These are phyloP conservation scores for Aspergillus tubingensis DNA, from an alignment of 2,329 filamentous ascomycete genomes.

Conservation along the genomic window DNA sequence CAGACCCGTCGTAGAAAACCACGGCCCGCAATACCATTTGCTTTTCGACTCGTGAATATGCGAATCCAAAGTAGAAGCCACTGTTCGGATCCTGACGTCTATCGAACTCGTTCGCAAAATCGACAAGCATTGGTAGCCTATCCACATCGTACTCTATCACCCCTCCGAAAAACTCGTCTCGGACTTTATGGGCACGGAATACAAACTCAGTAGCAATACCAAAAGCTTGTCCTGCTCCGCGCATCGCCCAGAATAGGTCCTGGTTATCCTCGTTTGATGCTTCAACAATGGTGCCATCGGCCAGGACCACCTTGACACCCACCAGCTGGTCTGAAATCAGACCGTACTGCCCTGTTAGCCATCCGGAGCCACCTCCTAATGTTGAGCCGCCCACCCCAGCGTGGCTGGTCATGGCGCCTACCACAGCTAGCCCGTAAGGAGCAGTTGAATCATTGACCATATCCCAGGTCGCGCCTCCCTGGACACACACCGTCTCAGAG, in stretches of 20 bases:
- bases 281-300: conserved; percentile 35
- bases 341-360: background rate
- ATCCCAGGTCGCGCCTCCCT: conserved; percentile 57
- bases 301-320: conserved; percentile 1
- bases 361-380: background rate
- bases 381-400: background rate
- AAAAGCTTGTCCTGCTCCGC: conserved; percentile 46
- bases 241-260: conserved; percentile 52
- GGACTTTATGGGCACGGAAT: conserved; percentile 10
- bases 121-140: conserved; percentile 7
- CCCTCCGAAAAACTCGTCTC: conserved; percentile 3
- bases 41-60: background rate
- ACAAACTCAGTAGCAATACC: conserved; percentile 48
- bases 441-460: conserved; percentile 32
- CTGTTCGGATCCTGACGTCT: conserved; percentile 12
- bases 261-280: conserved; percentile 46
- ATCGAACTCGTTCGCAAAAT: conserved; percentile 14
- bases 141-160: conserved; percentile 5
- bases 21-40: background rate
- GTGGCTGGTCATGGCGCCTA: background rate
- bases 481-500: conserved; percentile 50
- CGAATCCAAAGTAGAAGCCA: conserved; percentile 14
- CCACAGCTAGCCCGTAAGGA: background rate
- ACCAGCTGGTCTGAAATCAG: background rate
- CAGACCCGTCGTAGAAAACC: conserved; percentile 10